These are phyloP conservation scores for Neoboletus subvelutipes DNA, from an alignment of 768 basidiomycete species.

Conservation along the genomic window DNA sequence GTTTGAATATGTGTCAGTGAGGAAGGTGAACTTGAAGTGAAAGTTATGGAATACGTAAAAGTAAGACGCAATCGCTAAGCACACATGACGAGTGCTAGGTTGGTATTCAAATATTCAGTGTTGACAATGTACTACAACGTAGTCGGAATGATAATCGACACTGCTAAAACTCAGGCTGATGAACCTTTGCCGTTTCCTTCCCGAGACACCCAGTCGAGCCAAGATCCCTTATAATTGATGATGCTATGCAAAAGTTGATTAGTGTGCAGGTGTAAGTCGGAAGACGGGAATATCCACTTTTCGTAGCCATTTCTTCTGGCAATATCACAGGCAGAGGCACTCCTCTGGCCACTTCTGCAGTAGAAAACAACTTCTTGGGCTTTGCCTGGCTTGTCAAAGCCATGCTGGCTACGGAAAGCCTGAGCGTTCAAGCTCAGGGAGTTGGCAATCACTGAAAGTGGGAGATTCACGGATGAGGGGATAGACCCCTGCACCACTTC, in stretches of 20 bases:
- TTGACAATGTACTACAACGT: conserved; percentile 6
- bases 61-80: neutral
- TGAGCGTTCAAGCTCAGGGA: conserved; percentile 58
- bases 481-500: conserved; percentile 92
- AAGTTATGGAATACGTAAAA: neutral
- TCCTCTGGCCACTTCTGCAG: conserved; percentile 86
- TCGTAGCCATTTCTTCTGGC: conserved; percentile 79
- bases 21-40: neutral
- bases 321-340: conserved; percentile 77
- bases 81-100: neutral
- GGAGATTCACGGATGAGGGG: conserved; percentile 88
- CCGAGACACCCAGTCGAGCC: conserved; percentile 78
- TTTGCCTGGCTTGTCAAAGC: conserved; percentile 71
- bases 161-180: conserved; percentile 1
- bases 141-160: neutral
- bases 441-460: conserved; percentile 71
- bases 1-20: neutral
- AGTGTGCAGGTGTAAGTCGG: neutral
- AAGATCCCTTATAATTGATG: conserved; percentile 82
- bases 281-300: conserved; percentile 52
- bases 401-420: conserved; percentile 60
- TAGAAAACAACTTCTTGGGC: conserved; percentile 84
- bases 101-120: neutral
- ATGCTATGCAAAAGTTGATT: conserved; percentile 36
- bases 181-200: conserved; percentile 42